These are phyloP conservation scores for Talaromyces sp. DNA, from an alignment of 2,329 filamentous ascomycete genomes.

Conservation along the genomic window DNA sequence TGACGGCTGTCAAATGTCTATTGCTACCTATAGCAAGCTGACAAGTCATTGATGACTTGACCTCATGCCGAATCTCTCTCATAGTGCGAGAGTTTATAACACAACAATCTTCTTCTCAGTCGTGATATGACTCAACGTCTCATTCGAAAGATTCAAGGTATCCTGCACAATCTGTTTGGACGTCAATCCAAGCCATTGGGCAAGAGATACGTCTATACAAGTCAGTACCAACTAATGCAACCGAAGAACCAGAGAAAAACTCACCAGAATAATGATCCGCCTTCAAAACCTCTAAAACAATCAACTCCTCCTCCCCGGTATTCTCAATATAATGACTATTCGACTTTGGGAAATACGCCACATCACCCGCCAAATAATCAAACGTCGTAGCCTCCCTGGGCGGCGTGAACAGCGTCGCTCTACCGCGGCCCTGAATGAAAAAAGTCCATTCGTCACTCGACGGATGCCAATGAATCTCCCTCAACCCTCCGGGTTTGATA, in stretches of 20 bases:
- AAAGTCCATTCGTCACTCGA: constrained; percentile 77
- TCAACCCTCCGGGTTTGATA: constrained; percentile 65
- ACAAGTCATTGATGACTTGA: neutral
- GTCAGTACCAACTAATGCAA: neutral
- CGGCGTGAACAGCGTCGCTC: constrained; percentile 69
- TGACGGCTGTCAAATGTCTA: too few species aligned
- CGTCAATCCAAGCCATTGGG: constrained; percentile 48
- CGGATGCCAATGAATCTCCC: constrained; percentile 81
- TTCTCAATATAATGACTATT: constrained; percentile 82
- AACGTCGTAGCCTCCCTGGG: constrained; percentile 67
- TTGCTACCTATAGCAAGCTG: too few species aligned
- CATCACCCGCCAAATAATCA: constrained; percentile 68
- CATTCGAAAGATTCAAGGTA: constrained; percentile 45
- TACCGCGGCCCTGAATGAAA: constrained; percentile 66
- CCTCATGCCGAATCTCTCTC: too few species aligned
- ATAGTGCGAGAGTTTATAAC: too few species aligned
- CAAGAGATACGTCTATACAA: constrained; percentile 41
- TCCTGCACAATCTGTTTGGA: constrained; percentile 56
- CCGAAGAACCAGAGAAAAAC: too few species aligned
- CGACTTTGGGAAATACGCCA: constrained; percentile 69
- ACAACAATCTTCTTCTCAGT: constrained; percentile 46
- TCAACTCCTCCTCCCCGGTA: constrained; percentile 63
- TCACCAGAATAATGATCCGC: constrained; percentile 57
- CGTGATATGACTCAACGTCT: constrained; percentile 36
- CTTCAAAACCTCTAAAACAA: constrained; percentile 72